These are phyloP conservation scores for Cladobotryum protrusum DNA, from an alignment of 2,329 filamentous ascomycete genomes.

Conservation along the genomic window DNA sequence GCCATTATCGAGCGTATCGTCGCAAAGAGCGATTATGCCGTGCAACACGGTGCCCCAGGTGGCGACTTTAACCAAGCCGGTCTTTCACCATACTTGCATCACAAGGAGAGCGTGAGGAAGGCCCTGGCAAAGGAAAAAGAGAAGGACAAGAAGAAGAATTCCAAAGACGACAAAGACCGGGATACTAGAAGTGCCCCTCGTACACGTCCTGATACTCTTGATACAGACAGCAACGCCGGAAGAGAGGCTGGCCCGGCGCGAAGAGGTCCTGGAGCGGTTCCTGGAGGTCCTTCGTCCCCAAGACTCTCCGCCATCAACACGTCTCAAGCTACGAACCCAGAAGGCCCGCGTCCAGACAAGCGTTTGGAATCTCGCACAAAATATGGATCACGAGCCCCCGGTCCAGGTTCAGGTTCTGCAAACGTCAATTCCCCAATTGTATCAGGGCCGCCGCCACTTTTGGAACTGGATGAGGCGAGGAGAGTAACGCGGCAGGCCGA, in stretches of 20 bases:
- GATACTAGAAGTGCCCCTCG: constrained; percentile 1
- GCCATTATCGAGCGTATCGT: constrained; percentile 15
- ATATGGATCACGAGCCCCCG: background rate
- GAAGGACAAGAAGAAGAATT: constrained; percentile 3
- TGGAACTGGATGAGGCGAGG: constrained; percentile 3
- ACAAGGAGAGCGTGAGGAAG: constrained; percentile 13
- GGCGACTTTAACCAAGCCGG: constrained; percentile 15
- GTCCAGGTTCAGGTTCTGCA: background rate
- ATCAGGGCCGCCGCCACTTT: background rate
- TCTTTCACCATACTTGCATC: constrained; percentile 14
- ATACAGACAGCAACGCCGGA: background rate
- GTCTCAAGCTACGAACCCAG: background rate
- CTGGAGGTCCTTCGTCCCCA: background rate
- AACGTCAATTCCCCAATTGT: too few relatives aligned
- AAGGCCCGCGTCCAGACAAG: background rate
- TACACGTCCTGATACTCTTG: constrained; percentile 1
- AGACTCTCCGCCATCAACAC: background rate
- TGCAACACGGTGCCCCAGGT: background rate
- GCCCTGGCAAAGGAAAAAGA: constrained; percentile 3
- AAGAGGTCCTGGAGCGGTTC: background rate
- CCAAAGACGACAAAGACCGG: constrained; percentile 8
- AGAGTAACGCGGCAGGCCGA: background rate
- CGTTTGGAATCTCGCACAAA: background rate
- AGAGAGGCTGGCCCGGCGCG: background rate
- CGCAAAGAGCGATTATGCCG: constrained; percentile 12